phyloP scores from a whole-genome alignment of 768 basidiomycete genomes.

The Lactifluus volemus region DNA sequence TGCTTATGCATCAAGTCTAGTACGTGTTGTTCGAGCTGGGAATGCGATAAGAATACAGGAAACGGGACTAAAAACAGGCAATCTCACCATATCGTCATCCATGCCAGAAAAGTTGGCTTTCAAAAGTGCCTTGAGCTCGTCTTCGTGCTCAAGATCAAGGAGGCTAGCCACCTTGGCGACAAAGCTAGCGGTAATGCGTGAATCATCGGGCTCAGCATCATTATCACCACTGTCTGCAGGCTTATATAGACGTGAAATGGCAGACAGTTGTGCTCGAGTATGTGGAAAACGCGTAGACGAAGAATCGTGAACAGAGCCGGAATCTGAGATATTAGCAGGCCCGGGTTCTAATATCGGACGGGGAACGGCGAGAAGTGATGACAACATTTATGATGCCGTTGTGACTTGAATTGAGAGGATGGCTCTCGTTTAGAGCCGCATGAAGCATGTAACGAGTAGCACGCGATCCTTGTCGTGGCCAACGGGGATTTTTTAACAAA shows the following conservation, averaged over 20 bases:
- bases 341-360: conserved; percentile 11
- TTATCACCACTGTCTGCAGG: conserved; percentile 47
- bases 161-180: conserved; percentile 65
- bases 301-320: conserved; percentile 12
- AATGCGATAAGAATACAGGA: conserved; percentile 9
- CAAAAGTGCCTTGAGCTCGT: conserved; percentile 69
- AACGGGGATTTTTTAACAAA: neutral
- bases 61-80: neutral
- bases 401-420: conserved; percentile 19
- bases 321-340: conserved; percentile 14
- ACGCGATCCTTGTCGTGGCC: conserved; percentile 5
- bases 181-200: conserved; percentile 47
- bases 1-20: conserved; percentile 96
- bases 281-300: conserved; percentile 55
- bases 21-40: conserved; percentile 77
- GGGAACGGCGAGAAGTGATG: conserved; percentile 18
- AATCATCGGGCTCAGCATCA: conserved; percentile 47
- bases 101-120: conserved; percentile 54
- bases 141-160: conserved; percentile 78
- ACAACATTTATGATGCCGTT: conserved; percentile 18
- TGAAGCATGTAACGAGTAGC: conserved; percentile 18
- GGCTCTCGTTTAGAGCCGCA: conserved; percentile 20
- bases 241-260: conserved; percentile 66
- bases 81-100: conserved; percentile 58
- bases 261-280: conserved; percentile 70